Evolutionary conservation across 2,329 filamentous ascomycete species (phyloP), one percentile per base, ranked within the genome.

Genomic region (Nectriaceae sp.): DNA sequence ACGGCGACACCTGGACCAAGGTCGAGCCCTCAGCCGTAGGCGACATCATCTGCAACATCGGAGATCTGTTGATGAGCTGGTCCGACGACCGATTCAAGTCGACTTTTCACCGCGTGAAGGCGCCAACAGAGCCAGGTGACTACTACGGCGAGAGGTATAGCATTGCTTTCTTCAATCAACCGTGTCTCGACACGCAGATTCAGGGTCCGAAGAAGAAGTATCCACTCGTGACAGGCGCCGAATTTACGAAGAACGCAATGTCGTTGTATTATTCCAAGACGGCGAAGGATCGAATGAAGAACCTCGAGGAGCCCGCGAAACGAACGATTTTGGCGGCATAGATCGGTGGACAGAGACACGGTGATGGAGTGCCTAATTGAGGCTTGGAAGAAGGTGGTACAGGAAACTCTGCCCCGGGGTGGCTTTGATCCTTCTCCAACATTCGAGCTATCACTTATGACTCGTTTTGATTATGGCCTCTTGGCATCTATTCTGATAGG

Each of bases 81-180:
- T 81, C 76, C 21, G 83, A 87, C 60, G 84, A 87, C 63, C 75
- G 82, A 18, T 85, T 87, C 71, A 87, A 86, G 67, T 82, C 77
- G 35, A 85, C 83, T 0, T 82, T 84, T 44, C 84, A 87, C 65
- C 75, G 83, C 3, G 83, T 87, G 49, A 83, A 82, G 66, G 80
- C 82, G 2, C 82, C 82, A 0, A 73, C 67, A 21, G 79, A 84
- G 55, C 70, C 71, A 0, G 73, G 76, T 39, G 75, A 78, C 56
- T 83, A 77, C 61, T 86, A 77, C 56, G 81, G 81, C 4, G 75
- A 79, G 55, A 73, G 83, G 36, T 87, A 84, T 62, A 84, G 80
- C 62, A 82, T 87, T 61, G 83, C 83, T 6, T 87, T 79, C 57
- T 86, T 86, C 66, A 86, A 85, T 55, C 83, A 86, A 67, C 82